Base-by-base conservation (phyloP, 306 rosid species). In the Prosopis cineraria region DNA sequence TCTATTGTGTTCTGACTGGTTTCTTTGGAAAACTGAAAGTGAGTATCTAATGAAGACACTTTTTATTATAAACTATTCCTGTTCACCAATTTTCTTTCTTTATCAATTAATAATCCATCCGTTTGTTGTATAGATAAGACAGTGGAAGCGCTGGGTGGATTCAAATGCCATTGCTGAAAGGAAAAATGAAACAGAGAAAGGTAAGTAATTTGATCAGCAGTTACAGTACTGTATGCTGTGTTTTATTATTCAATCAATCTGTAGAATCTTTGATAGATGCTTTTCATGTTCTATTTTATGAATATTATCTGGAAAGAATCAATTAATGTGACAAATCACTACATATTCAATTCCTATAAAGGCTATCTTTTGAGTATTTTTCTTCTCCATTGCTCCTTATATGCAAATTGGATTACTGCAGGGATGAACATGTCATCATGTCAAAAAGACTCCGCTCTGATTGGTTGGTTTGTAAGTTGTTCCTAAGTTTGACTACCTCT, bases 391-490 rank as follows among this genome's bases (percentile, higher is more conserved):
- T n/a, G 31, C 33, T 79, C 76, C 78, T 79, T 27, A 79, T 72
- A 55, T 79, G 63, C 30, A 74, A 65, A 34, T 41, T 74, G 80
- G 72, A 44, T 71, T 73, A 40, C 37, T 82, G 91, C n/a, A n/a
- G n/a, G n/a, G n/a, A n/a, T n/a, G n/a, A n/a, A n/a, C n/a, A n/a
- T n/a, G n/a, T n/a, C n/a, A n/a, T n/a, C n/a, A n/a, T n/a, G n/a
- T n/a, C n/a, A n/a, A n/a, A n/a, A n/a, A n/a, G n/a, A n/a, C n/a
- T n/a, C n/a, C n/a, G n/a, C n/a, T 79, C 93, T 71, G 83, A 75
- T 87, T n/a, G 93, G 97, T 78, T 94, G 96, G 97, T 34, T 89
- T 90, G 98, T 94, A 85, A 85, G 96, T 80, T 60, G 59, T n/a
- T n/a, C n/a, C n/a, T n/a, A n/a, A 44, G 20, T 22, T 55, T 73